A percentile compares a stretch with the other conserved stretches of the same genome.
Evolutionary conservation across 805 yeast genomes (phyloP).

Genomic region (Ogataea polymorpha): DNA sequence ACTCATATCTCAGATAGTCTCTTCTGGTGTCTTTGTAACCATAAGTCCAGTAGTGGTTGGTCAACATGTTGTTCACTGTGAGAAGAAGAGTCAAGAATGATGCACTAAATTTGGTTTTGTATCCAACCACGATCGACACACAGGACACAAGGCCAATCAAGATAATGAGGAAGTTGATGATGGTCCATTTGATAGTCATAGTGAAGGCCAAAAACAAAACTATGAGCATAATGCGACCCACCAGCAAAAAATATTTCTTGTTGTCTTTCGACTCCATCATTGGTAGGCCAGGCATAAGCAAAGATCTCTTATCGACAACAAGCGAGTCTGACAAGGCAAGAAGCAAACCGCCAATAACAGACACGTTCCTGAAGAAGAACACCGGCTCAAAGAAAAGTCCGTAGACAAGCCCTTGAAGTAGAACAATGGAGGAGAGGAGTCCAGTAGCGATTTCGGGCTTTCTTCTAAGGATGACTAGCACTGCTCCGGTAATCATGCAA

Average conservation of each 20-base stretch:
- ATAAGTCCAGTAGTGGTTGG: conserved; percentile 88
- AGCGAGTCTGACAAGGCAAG: conserved; percentile 84
- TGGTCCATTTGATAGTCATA: conserved; percentile 68
- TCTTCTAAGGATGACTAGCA: conserved; percentile 65
- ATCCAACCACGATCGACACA: conserved; percentile 82
- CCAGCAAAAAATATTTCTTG: conserved; percentile 77
- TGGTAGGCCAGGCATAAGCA: conserved; percentile 72
- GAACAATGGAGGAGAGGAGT: conserved; percentile 64
- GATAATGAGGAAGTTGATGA: conserved; percentile 60
- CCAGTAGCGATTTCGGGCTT: conserved; percentile 68
- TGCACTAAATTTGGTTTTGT: conserved; percentile 88
- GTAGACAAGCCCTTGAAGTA: conserved; percentile 82
- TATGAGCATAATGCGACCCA: conserved; percentile 84
- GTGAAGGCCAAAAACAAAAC: conserved; percentile 84
- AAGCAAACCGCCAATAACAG: conserved; percentile 88
- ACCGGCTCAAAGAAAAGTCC: conserved; percentile 79
- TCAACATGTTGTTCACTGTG: conserved; percentile 68
- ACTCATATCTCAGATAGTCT: conserved; percentile 88
- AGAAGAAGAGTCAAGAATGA: conserved; percentile 64
- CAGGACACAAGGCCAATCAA: conserved; percentile 69
- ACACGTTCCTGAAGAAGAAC: conserved; percentile 81
- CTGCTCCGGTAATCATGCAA: conserved; percentile 71
- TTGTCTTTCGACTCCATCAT: conserved; percentile 67
- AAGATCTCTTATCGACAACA: conserved; percentile 67
- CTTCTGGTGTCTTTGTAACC: conserved; percentile 69